phyloP scores from a whole-genome alignment of 2,329 filamentous ascomycete genomes.

The Aspergillus bombycis region DNA sequence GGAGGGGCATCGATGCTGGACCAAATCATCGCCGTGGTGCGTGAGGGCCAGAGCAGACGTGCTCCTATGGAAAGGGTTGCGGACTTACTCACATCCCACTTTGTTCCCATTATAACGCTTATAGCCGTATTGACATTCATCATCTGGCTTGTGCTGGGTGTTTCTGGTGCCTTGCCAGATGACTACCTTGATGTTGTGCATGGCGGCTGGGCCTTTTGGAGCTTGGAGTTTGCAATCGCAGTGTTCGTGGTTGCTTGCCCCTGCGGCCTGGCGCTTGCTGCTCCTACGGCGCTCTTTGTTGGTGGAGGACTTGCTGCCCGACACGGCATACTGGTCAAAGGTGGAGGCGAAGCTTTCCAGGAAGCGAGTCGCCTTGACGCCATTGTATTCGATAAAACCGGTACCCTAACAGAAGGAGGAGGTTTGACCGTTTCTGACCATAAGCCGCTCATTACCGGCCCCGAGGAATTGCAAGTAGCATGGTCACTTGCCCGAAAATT shows the following conservation, averaged over 20 bases:
- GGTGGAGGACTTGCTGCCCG: constrained; percentile 78
- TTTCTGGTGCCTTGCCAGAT: constrained; percentile 46
- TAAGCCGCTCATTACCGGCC: constrained; percentile 41
- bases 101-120: constrained; percentile 53
- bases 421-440: constrained; percentile 60
- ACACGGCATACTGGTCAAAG: constrained; percentile 79
- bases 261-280: constrained; percentile 81
- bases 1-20: constrained; percentile 55
- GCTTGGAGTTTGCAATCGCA: constrained; percentile 71
- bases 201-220: constrained; percentile 56
- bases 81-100: constrained; percentile 52
- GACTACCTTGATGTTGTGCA: constrained; percentile 56
- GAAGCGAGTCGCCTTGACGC: constrained; percentile 77
- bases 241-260: constrained; percentile 88
- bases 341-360: constrained; percentile 83
- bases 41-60: constrained; percentile 53
- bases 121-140: constrained; percentile 52
- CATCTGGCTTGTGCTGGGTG: constrained; percentile 50
- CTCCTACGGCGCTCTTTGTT: constrained; percentile 83
- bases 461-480: constrained; percentile 40
- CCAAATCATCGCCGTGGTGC: constrained; percentile 52
- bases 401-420: constrained; percentile 73
- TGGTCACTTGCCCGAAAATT: constrained; percentile 53
- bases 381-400: constrained; percentile 88
- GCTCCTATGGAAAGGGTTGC: constrained; percentile 53